Evolutionary conservation across 805 yeast genomes (phyloP), one percentile per base, ranked within the genome.

Genomic region (Metschnikowia koreensis): DNA sequence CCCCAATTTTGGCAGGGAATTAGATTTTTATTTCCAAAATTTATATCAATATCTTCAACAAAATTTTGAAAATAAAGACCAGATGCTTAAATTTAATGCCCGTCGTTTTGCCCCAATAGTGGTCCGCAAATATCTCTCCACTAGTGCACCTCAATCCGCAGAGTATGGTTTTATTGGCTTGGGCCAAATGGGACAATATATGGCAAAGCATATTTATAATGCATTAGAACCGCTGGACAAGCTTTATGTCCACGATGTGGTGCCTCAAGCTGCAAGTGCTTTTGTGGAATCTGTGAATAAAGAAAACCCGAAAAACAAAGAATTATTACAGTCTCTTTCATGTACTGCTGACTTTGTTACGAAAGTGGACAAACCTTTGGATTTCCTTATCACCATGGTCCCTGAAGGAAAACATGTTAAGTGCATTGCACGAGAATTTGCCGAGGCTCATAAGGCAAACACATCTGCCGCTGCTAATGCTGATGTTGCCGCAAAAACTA

Each of bases 171-270:
- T 80, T 66, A 74, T 80, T 40, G 84, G 84, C n/a, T 67, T 80
- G 31, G 84, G 84, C 31, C 78, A 76, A 50, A 80, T 80, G 84
- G 81, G 84, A 47, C 77, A 73, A 47, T 77, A 76, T 57, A 80
- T 80, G 84, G 83, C 83, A 16, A 64, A 70, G 51, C 81, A 80
- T 57, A 66, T 80, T 31, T 70, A 74, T 59, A 66, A 68, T 50
- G 67, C 73, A 49, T 60, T 75, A 51, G 66, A 65, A 38, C 63
- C 72, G 0, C 48, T 55, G 12, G 82, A 80, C 49, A 61, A 64
- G 34, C 65, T 79, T 47, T 69, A 73, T 38, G 79, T 80, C 9
- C 71, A 71, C 58, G 84, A 80, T 60, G 66, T 73, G 3, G 65
- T 64, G 16, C 66, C 69, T 3, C 60, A 50, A 6, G 69, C 73